phyloP scores from a whole-genome alignment of 768 basidiomycete genomes.

The Leccinum imitatum region DNA sequence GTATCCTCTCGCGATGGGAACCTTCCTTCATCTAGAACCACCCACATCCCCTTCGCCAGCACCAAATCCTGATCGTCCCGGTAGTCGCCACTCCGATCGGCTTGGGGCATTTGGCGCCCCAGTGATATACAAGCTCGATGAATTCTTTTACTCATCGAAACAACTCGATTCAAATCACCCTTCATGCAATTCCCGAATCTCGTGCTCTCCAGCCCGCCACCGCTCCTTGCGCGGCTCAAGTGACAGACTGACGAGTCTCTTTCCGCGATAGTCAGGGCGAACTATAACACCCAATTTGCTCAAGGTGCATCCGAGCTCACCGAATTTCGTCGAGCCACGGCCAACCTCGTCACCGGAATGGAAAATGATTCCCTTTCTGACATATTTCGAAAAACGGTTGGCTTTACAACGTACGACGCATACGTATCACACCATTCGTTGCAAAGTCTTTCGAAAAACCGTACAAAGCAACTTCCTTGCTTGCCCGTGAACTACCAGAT shows the following conservation, averaged over 20 bases:
- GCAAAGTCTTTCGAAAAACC: neutral
- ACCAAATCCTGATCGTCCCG: conserved; percentile 32
- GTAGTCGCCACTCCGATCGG: conserved; percentile 34
- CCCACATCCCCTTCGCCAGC: conserved; percentile 36
- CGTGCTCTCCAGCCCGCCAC: too few species aligned
- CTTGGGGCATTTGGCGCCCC: conserved; percentile 32
- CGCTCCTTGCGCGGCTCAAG: too few species aligned
- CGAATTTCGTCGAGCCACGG: too few species aligned
- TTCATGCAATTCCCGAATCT: neutral
- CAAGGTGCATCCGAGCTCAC: too few species aligned
- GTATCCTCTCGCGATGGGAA: conserved; percentile 40
- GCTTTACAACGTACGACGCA: neutral
- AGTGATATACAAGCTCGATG: neutral
- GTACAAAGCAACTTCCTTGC: too few species aligned
- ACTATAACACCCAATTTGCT: too few species aligned
- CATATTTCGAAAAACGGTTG: neutral
- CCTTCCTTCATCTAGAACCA: conserved; percentile 35
- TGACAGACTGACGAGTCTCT: too few species aligned
- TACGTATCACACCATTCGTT: neutral
- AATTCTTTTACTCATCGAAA: too few species aligned
- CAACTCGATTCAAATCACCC: too few species aligned
- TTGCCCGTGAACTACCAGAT: neutral
- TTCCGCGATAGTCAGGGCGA: too few species aligned
- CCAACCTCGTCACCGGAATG: too few species aligned
- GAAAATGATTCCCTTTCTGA: too few species aligned